Percentiles rank a stretch among this genome's conserved stretches.
These are phyloP conservation scores for Pyrenula massariospora DNA, from an alignment of 495 filamentous ascomycete genomes.

Conservation along the genomic window DNA sequence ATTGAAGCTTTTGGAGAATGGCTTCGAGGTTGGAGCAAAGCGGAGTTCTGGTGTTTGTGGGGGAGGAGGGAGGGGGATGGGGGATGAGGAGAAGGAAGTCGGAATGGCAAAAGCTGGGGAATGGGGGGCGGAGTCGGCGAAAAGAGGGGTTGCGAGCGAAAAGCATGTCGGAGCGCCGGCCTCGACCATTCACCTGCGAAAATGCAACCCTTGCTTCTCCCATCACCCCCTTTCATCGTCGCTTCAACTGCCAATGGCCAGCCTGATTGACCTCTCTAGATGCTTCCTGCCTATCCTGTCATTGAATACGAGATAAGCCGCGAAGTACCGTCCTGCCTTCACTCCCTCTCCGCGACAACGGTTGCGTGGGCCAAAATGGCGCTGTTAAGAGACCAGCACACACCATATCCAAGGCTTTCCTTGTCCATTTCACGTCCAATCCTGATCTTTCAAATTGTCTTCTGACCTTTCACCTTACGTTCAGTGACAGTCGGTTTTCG, in stretches of 20 bases:
- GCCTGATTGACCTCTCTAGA: too few relatives aligned
- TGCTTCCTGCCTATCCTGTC: too few relatives aligned
- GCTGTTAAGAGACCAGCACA: background rate
- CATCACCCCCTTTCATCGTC: too few relatives aligned
- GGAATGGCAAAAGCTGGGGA: background rate
- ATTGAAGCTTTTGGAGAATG: constrained; percentile 89
- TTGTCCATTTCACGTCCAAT: too few relatives aligned
- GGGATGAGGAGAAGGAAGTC: constrained; percentile 4
- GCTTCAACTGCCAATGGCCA: too few relatives aligned
- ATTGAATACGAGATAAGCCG: too few relatives aligned
- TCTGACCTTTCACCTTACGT: too few relatives aligned
- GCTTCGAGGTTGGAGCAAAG: constrained; percentile 32
- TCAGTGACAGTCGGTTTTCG: too few relatives aligned
- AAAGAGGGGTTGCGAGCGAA: constrained; percentile 1
- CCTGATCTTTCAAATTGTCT: too few relatives aligned
- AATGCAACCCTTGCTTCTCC: background rate
- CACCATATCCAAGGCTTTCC: background rate
- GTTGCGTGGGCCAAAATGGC: background rate
- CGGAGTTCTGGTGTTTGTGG: constrained; percentile 26
- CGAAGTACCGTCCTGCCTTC: too few relatives aligned
- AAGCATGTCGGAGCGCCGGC: background rate
- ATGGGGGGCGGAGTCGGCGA: background rate
- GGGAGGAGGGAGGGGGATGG: constrained; percentile 36
- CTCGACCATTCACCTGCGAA: too few relatives aligned
- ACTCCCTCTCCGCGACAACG: too few relatives aligned